These are phyloP conservation scores for Stachybotrys chlorohalonatus DNA, from an alignment of 2,329 filamentous ascomycete species.

Conservation along the genomic window DNA sequence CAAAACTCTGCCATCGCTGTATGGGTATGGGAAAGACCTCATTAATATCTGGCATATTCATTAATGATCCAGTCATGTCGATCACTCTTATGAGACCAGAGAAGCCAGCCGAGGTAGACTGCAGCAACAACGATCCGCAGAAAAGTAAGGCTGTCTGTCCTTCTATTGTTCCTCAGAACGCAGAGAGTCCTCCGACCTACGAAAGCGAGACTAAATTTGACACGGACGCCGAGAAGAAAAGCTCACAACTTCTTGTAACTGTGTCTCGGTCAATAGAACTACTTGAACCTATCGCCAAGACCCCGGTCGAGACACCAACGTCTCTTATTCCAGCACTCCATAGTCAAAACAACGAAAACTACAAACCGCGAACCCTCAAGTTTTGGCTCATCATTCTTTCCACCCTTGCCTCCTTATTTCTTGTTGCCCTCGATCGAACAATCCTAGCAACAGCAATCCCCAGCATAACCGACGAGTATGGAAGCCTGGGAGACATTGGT, in stretches of 20 bases:
- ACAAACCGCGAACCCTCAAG: constrained; percentile 40
- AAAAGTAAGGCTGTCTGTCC: neutral
- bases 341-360: constrained; percentile 30
- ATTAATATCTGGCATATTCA: too few relatives aligned
- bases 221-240: neutral
- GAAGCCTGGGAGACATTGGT: constrained; percentile 50
- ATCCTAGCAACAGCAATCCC: constrained; percentile 48
- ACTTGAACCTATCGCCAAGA: neutral
- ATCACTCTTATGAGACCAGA: too few relatives aligned
- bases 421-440: constrained; percentile 49
- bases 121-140: too few relatives aligned
- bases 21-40: too few relatives aligned
- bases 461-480: constrained; percentile 46
- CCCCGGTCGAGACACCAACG: constrained; percentile 8
- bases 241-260: neutral
- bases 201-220: neutral
- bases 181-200: neutral
- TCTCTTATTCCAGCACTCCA: constrained; percentile 6
- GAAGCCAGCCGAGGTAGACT: too few relatives aligned
- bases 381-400: constrained; percentile 48
- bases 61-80: too few relatives aligned
- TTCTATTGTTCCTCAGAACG: neutral
- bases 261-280: neutral
- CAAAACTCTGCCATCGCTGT: neutral
- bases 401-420: constrained; percentile 45